Conservation (phyloP, 371 early-diverging fungal species). For the Circinella umbellata region DNA sequence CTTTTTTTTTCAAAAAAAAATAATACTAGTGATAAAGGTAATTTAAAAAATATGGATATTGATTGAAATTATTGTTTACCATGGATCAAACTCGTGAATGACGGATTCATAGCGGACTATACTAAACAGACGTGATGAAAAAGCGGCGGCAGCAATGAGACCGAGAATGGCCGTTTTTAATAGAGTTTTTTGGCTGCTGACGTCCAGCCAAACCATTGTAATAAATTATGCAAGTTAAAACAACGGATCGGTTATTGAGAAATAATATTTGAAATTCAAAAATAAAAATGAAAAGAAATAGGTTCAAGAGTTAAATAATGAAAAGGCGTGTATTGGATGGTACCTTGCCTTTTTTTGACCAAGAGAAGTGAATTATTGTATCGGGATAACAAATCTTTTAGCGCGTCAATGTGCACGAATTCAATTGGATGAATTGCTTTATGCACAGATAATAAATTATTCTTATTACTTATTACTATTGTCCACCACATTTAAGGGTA, state of each 20-base stretch:
- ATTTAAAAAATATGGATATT: neutral
- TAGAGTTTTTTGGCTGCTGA: slow-evolving; percentile 62
- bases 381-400: neutral
- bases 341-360: neutral
- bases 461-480: too few relatives aligned
- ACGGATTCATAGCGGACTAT: slow-evolving; percentile 95
- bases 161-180: slow-evolving; percentile 79
- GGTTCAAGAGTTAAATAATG: neutral
- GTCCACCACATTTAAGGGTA: too few relatives aligned
- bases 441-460: neutral
- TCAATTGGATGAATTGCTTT: neutral
- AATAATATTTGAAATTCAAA: neutral
- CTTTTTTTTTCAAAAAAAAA: too few relatives aligned
- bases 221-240: neutral
- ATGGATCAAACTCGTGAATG: slow-evolving; percentile 99
- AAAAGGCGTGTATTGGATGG: neutral
- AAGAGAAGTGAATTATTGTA: neutral
- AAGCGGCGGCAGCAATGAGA: slow-evolving; percentile 87
- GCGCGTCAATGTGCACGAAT: neutral
- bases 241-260: neutral
- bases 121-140: slow-evolving; percentile 94
- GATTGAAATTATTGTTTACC: slow-evolving; percentile 43
- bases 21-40: neutral
- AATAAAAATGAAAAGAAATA: neutral
- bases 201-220: slow-evolving; percentile 51